A percentile compares a stretch with the other conserved stretches of the same genome.
Conservation (phyloP, 805 yeast species). For the Myxozyma geophila region DNA sequence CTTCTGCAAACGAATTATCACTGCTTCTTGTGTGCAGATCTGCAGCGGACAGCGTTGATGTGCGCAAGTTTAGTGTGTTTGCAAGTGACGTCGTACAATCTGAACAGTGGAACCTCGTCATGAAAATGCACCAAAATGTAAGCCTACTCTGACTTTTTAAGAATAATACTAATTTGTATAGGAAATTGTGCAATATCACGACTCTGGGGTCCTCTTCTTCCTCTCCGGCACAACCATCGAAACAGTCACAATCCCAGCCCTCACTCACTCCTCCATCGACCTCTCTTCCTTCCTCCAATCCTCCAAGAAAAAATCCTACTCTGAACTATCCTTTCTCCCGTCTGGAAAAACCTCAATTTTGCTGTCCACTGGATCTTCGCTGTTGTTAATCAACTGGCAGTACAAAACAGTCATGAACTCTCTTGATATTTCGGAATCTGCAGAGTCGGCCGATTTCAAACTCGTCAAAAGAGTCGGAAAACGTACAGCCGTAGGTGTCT, state of each 20-base stretch:
- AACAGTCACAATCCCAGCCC: constrained; percentile 22
- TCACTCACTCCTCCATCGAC: constrained; percentile 16
- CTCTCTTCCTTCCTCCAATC: constrained; percentile 15
- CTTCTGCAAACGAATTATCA: not conserved
- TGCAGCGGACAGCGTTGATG: constrained; percentile 7
- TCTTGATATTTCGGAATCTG: constrained; percentile 8
- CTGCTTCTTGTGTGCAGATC: constrained; percentile 14
- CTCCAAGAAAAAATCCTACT: constrained; percentile 2
- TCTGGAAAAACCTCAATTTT: constrained; percentile 25
- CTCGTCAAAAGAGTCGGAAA: constrained; percentile 22
- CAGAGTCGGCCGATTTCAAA: constrained; percentile 4
- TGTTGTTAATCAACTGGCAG: constrained; percentile 28
- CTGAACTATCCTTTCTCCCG: constrained; percentile 20
- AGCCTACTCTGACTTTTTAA: constrained; percentile 1
- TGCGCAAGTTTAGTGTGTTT: constrained; percentile 15
- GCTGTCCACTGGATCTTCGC: constrained; percentile 20
- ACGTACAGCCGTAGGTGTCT: constrained; percentile 26
- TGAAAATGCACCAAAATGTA: constrained; percentile 11
- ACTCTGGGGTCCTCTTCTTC: constrained; percentile 27
- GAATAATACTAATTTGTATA: not conserved
- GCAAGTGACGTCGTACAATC: not conserved
- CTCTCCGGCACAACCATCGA: constrained; percentile 15
- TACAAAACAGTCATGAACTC: constrained; percentile 27
- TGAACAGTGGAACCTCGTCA: constrained; percentile 13
- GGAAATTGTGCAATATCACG: constrained; percentile 28